These are phyloP conservation scores for Metrosideros polymorpha DNA, from an alignment of 441 rosid species.

Conservation along the genomic window DNA sequence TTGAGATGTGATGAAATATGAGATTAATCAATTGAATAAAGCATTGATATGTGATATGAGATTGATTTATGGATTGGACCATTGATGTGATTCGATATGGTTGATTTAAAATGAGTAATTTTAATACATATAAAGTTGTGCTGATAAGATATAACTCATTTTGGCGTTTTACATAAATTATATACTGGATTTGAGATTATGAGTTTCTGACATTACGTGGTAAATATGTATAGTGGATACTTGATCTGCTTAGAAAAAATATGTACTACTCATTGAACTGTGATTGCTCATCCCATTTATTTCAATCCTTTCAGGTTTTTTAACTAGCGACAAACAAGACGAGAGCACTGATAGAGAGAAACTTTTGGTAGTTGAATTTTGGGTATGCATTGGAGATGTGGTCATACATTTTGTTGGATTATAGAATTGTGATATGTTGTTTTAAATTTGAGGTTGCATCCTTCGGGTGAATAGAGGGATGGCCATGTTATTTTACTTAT, in stretches of 20 bases:
- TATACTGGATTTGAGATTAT: too few relatives aligned
- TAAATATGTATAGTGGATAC: not conserved
- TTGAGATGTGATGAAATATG: not conserved
- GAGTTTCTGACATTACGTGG: too few relatives aligned
- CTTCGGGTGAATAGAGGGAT: not conserved
- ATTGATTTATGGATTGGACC: too few relatives aligned
- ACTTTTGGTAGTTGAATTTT: not conserved
- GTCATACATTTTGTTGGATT: not conserved
- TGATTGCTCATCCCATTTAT: not conserved
- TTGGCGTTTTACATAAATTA: too few relatives aligned
- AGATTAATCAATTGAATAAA: not conserved
- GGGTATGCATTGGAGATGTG: not conserved
- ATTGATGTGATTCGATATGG: too few relatives aligned
- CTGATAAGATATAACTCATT: not conserved
- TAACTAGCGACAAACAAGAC: not conserved
- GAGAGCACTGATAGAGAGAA: too few relatives aligned
- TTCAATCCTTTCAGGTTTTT: too few relatives aligned
- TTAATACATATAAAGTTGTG: too few relatives aligned
- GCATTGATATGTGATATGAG: too few relatives aligned
- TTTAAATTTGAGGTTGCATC: too few relatives aligned
- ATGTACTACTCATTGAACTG: not conserved
- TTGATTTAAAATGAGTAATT: not conserved
- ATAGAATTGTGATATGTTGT: not conserved
- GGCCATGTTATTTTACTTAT: not conserved
- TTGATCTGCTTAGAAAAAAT: too few relatives aligned